Evolutionary conservation across 2,329 filamentous ascomycete species (phyloP).

Genomic region (Lasiodiplodia sp.): DNA sequence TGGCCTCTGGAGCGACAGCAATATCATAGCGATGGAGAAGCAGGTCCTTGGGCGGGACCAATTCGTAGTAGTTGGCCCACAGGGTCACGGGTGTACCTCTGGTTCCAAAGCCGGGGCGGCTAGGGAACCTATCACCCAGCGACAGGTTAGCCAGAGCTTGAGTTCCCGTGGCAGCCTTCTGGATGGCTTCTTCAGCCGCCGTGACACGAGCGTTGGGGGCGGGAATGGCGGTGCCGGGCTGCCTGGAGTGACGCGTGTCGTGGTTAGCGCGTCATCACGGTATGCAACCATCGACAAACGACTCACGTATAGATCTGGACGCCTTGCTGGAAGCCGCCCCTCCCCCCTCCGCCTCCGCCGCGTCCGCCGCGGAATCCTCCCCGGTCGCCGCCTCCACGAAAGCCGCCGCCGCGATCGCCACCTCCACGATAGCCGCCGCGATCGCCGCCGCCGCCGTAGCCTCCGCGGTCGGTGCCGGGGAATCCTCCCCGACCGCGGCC

Average conservation of each 20-base stretch:
- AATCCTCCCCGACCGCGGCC: slow-evolving; percentile 9
- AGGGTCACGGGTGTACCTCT: slow-evolving; percentile 48
- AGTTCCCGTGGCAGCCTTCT: slow-evolving; percentile 38
- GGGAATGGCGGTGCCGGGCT: slow-evolving; percentile 4
- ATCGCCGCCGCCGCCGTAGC: background rate
- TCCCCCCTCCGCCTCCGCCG: slow-evolving; percentile 25
- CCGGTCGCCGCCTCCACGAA: slow-evolving; percentile 6
- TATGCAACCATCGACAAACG: background rate
- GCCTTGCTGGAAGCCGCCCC: slow-evolving; percentile 9
- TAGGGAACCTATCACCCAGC: slow-evolving; percentile 34
- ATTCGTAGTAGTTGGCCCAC: slow-evolving; percentile 50
- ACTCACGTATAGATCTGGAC: slow-evolving; percentile 15
- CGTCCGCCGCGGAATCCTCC: slow-evolving; percentile 33
- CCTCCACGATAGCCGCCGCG: background rate
- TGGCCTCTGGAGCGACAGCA: slow-evolving; percentile 37
- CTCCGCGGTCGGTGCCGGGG: slow-evolving; percentile 1
- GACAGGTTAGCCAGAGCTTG: slow-evolving; percentile 37
- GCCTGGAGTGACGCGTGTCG: background rate
- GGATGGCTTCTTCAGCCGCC: slow-evolving; percentile 37
- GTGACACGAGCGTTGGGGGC: slow-evolving; percentile 22
- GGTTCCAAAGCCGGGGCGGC: slow-evolving; percentile 44
- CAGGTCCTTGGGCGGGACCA: slow-evolving; percentile 33
- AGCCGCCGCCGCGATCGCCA: slow-evolving; percentile 29
- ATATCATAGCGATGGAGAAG: slow-evolving; percentile 41
- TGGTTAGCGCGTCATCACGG: background rate